These are phyloP conservation scores for Metroxylon sagu DNA, from an alignment of 176 grass and related monocot species.

Conservation along the genomic window DNA sequence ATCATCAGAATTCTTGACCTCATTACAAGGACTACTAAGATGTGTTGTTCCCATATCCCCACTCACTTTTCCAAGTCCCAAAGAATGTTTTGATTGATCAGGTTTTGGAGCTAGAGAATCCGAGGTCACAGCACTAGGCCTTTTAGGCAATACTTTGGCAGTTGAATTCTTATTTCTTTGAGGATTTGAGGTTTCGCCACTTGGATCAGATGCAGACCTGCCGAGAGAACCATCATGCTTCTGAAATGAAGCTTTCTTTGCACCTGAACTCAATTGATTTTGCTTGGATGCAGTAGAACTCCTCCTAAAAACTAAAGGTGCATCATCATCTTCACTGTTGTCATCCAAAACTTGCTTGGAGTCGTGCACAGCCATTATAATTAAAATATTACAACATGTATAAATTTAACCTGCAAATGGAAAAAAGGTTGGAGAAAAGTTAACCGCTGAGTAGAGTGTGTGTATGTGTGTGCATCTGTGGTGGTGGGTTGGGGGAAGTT, in stretches of 20 bases:
- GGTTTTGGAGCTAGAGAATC: conserved; percentile 20
- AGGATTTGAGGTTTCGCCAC: neutral
- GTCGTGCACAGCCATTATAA: conserved; percentile 34
- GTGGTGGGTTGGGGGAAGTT: too few relatives aligned
- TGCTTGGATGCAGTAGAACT: conserved; percentile 16
- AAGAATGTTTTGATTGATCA: conserved; percentile 23
- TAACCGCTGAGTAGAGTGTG: too few relatives aligned
- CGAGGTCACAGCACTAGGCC: neutral
- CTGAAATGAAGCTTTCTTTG: conserved; percentile 19
- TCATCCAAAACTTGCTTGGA: conserved; percentile 24
- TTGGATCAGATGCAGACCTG: conserved; percentile 14
- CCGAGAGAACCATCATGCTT: conserved; percentile 24
- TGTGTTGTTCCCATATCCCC: conserved; percentile 21
- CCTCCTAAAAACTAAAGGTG: conserved; percentile 45
- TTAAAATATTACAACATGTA: too few relatives aligned
- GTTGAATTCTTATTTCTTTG: conserved; percentile 32
- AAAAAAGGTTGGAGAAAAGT: too few relatives aligned
- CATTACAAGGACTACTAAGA: conserved; percentile 27
- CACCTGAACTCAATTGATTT: neutral
- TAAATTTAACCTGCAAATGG: too few relatives aligned
- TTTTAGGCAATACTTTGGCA: conserved; percentile 10
- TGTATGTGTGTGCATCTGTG: too few relatives aligned
- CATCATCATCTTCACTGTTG: conserved; percentile 11
- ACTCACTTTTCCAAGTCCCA: conserved; percentile 5
- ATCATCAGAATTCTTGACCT: conserved; percentile 29